phyloP scores from a whole-genome alignment of 2,329 filamentous ascomycete genomes.

The Paracorniculantispora psalliotae region DNA sequence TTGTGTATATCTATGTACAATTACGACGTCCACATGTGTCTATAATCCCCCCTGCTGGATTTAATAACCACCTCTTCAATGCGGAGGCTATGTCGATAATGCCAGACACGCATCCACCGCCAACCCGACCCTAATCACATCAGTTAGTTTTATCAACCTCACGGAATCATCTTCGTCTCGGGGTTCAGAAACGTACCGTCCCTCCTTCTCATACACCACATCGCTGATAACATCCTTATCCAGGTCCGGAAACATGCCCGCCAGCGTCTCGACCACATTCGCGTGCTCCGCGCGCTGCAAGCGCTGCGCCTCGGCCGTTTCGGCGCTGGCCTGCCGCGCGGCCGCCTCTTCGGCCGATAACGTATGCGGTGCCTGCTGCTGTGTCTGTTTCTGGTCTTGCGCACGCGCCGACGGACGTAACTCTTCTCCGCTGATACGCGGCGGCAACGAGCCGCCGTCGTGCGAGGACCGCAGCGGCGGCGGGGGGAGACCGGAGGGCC shows the following conservation, averaged over 20 bases:
- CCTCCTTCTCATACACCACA: conserved; percentile 92
- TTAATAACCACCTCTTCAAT: no score
- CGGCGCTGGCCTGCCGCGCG: conserved; percentile 83
- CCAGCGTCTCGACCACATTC: conserved; percentile 88
- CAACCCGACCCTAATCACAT: conserved; percentile 61
- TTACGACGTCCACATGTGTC: background rate
- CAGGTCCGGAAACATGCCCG: conserved; percentile 94
- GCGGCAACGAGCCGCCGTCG: conserved; percentile 14
- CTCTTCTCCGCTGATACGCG: conserved; percentile 27
- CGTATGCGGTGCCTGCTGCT: conserved; percentile 27
- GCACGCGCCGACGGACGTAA: conserved; percentile 24
- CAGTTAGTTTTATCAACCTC: background rate
- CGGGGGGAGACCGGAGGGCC: conserved; percentile 25
- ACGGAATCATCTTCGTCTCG: no score
- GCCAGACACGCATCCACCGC: conserved; percentile 85
- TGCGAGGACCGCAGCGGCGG: conserved; percentile 14
- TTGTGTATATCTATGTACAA: conserved; percentile 2
- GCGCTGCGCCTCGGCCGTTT: conserved; percentile 79
- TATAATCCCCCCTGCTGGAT: no score
- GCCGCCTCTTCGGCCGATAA: conserved; percentile 80
- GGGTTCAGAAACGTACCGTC: no score
- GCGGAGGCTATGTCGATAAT: conserved; percentile 42
- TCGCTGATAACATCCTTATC: conserved; percentile 94
- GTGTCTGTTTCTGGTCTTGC: background rate
- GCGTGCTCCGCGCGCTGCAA: conserved; percentile 80